These are phyloP conservation scores for Pichia membranifaciens DNA, from an alignment of 805 yeast species.

Conservation along the genomic window DNA sequence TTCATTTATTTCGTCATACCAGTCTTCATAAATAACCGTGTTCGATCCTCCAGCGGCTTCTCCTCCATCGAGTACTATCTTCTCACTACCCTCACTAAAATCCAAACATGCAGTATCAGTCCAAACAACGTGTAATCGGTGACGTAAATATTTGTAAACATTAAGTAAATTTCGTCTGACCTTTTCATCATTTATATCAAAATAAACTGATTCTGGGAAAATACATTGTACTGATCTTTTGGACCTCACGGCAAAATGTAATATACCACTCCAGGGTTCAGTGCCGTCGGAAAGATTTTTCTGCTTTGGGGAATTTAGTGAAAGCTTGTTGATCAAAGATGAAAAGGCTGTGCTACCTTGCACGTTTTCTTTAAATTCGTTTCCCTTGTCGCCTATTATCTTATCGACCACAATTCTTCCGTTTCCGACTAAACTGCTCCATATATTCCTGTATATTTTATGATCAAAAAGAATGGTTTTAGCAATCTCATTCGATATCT, in stretches of 20 bases:
- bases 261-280: neutral
- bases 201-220: conserved; percentile 20
- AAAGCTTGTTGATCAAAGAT: conserved; percentile 8
- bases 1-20: neutral
- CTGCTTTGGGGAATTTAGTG: conserved; percentile 34
- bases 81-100: conserved; percentile 17
- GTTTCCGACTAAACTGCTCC: conserved; percentile 12
- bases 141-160: conserved; percentile 23
- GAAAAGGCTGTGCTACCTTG: conserved; percentile 5
- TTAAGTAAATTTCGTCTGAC: conserved; percentile 23
- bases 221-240: conserved; percentile 56
- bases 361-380: conserved; percentile 15
- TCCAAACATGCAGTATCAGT: neutral
- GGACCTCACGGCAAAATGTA: conserved; percentile 76
- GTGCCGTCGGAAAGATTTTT: neutral
- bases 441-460: conserved; percentile 13
- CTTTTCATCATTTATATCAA: conserved; percentile 15
- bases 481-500: conserved; percentile 49
- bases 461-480: conserved; percentile 35
- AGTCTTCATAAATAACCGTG: conserved; percentile 7
- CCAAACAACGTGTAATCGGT: conserved; percentile 1
- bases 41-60: neutral
- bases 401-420: conserved; percentile 18
- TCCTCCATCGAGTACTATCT: neutral
- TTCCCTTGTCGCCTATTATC: conserved; percentile 27